Evolutionary conservation across 2,329 filamentous ascomycete species (phyloP).

Genomic region (Botrytis medusae): DNA sequence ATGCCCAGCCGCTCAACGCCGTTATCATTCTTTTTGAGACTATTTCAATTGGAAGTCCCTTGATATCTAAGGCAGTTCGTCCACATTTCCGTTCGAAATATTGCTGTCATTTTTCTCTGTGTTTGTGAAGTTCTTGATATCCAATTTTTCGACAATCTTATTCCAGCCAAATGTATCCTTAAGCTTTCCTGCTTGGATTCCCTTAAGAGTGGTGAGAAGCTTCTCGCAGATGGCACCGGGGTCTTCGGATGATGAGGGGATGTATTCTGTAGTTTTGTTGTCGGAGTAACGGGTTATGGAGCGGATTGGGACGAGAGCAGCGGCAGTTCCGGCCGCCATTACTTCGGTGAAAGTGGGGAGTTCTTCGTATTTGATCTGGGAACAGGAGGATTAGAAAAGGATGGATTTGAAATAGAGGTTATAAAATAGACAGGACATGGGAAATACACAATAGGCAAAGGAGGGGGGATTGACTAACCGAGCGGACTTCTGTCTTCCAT

Average conservation of each 20-base stretch:
- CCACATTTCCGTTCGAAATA: constrained; percentile 24
- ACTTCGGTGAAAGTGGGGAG: constrained; percentile 69
- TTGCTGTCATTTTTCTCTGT: constrained; percentile 31
- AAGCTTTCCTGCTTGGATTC: constrained; percentile 79
- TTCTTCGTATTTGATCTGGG: constrained; percentile 62
- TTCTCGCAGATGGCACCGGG: constrained; percentile 72
- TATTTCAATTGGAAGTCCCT: neutral
- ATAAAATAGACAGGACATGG: neutral
- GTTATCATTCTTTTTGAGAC: neutral
- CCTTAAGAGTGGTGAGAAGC: constrained; percentile 75
- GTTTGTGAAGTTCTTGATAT: constrained; percentile 34
- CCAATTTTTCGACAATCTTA: constrained; percentile 35
- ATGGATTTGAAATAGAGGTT: no score
- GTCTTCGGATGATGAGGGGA: constrained; percentile 58
- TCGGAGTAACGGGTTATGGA: constrained; percentile 72
- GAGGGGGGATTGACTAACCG: constrained; percentile 49
- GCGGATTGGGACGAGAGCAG: constrained; percentile 85
- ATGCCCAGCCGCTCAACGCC: neutral
- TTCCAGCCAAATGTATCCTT: constrained; percentile 56
- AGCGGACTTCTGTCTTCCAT: constrained; percentile 77
- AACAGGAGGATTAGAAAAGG: neutral
- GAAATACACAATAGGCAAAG: neutral
- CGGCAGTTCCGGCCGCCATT: constrained; percentile 88
- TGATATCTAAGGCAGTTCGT: constrained; percentile 24
- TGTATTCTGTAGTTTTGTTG: constrained; percentile 56